Conservation (phyloP, 2,329 filamentous ascomycete genomes). For the Rhinocladiella mackenziei region DNA sequence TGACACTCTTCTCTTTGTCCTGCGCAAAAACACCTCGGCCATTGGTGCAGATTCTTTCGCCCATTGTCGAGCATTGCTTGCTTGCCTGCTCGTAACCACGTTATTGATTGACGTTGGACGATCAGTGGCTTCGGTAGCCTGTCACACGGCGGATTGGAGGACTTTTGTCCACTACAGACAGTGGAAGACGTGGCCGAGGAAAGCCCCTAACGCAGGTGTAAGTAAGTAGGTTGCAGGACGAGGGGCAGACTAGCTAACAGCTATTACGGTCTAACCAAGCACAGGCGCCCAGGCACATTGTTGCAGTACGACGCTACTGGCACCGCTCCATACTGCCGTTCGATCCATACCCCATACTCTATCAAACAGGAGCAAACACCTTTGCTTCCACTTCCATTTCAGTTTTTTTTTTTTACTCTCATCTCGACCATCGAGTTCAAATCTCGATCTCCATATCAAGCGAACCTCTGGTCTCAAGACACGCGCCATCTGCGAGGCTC, state of each 20-base stretch:
- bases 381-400: background rate
- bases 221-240: too few relatives aligned
- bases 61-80: too few relatives aligned
- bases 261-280: too few relatives aligned
- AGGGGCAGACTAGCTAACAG: too few relatives aligned
- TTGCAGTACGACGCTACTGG: too few relatives aligned
- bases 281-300: too few relatives aligned
- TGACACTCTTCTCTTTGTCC: too few relatives aligned
- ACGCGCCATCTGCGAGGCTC: too few relatives aligned
- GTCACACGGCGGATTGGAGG: conserved; percentile 5
- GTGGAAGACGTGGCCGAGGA: background rate
- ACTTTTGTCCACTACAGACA: conserved; percentile 2
- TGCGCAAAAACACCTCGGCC: too few relatives aligned
- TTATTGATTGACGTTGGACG: background rate
- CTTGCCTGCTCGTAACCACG: background rate
- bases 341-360: background rate
- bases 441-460: too few relatives aligned
- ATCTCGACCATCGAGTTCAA: too few relatives aligned
- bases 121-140: conserved; percentile 5
- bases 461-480: background rate
- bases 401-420: background rate
- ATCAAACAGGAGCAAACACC: background rate
- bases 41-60: too few relatives aligned
- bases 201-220: conserved; percentile 15
- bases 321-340: background rate